Percentiles rank a stretch among this genome's conserved stretches.
Evolutionary conservation across 2,329 filamentous ascomycete species (phyloP).

Genomic region (Emmonsia crescens): DNA sequence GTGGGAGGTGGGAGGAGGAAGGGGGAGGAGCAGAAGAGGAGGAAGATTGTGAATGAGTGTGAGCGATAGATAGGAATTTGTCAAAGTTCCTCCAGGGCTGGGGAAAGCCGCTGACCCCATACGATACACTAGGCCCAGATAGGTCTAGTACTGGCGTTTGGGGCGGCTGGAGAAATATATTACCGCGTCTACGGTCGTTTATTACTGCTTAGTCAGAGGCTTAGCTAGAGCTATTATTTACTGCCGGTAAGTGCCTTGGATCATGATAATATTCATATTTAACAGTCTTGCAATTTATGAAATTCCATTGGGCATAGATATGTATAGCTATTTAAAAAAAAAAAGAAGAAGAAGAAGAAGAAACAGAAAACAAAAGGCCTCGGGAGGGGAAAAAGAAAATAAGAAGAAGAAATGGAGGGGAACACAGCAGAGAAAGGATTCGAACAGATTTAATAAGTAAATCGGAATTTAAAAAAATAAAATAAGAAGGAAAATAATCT

Average conservation of each 20-base stretch:
- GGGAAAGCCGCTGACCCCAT: slow-evolving; percentile 4
- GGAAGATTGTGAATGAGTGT: neutral
- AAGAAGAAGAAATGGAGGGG: neutral
- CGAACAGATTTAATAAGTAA: too few species aligned
- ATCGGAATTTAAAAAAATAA: neutral
- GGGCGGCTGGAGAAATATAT: neutral
- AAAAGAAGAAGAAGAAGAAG: neutral
- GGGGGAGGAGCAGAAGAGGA: neutral
- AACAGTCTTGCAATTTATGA: neutral
- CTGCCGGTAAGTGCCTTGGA: neutral
- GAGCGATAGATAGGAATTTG: neutral
- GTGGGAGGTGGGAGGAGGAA: neutral
- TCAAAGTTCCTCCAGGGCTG: slow-evolving; percentile 2
- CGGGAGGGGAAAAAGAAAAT: neutral
- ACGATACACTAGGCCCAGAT: neutral
- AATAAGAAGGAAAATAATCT: neutral
- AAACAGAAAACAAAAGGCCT: neutral
- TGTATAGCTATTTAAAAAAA: neutral
- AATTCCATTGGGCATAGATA: neutral
- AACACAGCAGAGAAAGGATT: too few species aligned
- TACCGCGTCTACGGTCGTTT: neutral
- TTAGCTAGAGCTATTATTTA: neutral
- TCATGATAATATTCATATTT: neutral
- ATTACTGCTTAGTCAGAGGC: neutral
- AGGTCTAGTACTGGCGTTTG: slow-evolving; percentile 1